phyloP scores from a whole-genome alignment of 768 basidiomycete genomes.

The Psilocybe subaeruginosa region DNA sequence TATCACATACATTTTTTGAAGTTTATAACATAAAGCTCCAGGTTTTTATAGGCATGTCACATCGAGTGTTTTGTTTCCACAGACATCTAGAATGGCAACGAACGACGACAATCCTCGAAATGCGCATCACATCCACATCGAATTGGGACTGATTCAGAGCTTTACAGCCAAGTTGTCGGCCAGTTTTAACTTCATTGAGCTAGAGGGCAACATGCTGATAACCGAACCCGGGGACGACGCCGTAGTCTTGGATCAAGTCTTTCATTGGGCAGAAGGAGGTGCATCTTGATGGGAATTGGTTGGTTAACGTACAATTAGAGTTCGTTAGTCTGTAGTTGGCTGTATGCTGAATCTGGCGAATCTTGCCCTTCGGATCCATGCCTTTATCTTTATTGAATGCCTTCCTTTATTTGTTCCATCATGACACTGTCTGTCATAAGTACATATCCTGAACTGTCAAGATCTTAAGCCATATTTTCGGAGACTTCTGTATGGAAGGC shows the following conservation, averaged over 20 bases:
- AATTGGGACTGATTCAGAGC: conserved; percentile 13
- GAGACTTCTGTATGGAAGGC: conserved; percentile 16
- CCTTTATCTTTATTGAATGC: conserved; percentile 14
- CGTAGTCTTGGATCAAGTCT: conserved; percentile 8
- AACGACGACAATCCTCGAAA: background rate
- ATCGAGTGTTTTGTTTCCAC: background rate
- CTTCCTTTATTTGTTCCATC: conserved; percentile 20
- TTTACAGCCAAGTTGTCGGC: background rate
- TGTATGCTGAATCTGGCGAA: background rate
- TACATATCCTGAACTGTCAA: conserved; percentile 9
- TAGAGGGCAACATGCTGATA: conserved; percentile 1
- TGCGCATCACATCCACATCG: conserved; percentile 8
- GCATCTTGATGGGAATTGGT: conserved; percentile 21
- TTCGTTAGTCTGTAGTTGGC: background rate
- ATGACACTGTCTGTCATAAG: conserved; percentile 14
- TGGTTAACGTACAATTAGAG: conserved; percentile 3
- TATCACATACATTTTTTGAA: too few species aligned
- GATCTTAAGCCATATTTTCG: conserved; percentile 6
- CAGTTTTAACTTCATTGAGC: conserved; percentile 4
- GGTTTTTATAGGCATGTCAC: background rate
- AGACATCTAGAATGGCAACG: background rate
- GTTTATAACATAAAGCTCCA: background rate
- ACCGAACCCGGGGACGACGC: background rate
- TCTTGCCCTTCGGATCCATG: background rate
- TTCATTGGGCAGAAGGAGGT: conserved; percentile 2